These are phyloP conservation scores for Camelina sativa DNA, from an alignment of 345 rosid species.

Conservation along the genomic window DNA sequence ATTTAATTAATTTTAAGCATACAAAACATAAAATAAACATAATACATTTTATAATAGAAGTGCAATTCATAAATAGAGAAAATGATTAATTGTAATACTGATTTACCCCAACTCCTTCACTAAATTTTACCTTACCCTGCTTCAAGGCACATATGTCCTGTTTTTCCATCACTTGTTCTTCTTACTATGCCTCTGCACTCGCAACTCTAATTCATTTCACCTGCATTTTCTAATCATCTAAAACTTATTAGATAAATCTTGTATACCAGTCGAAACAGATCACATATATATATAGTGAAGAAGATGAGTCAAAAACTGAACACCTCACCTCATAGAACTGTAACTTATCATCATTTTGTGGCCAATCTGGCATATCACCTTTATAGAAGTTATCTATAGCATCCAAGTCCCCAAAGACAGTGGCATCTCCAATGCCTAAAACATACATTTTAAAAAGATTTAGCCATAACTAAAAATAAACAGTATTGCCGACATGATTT, in stretches of 20 bases:
- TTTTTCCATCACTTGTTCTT: slow-evolving; percentile 30
- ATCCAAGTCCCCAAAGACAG: background rate
- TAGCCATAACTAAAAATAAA: no score
- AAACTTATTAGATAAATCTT: background rate
- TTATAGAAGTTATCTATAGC: slow-evolving; percentile 23
- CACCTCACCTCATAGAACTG: slow-evolving; percentile 4
- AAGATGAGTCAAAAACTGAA: background rate
- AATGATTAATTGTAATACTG: no score
- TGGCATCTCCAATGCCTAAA: background rate
- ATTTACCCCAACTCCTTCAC: no score
- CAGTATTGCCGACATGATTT: no score
- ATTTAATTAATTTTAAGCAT: no score
- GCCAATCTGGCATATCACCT: slow-evolving; percentile 17
- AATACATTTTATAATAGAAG: no score
- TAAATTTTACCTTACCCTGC: background rate
- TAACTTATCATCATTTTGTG: background rate
- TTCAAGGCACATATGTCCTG: slow-evolving; percentile 17
- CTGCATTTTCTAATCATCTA: background rate
- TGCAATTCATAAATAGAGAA: no score
- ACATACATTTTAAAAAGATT: background rate
- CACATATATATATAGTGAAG: background rate
- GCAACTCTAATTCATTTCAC: slow-evolving; percentile 1
- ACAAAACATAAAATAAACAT: no score
- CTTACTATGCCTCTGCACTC: slow-evolving; percentile 32
- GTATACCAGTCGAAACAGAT: background rate